Evolutionary conservation across 2,329 filamentous ascomycete genomes (phyloP).

Genomic region (Pyrenophora seminiperda): DNA sequence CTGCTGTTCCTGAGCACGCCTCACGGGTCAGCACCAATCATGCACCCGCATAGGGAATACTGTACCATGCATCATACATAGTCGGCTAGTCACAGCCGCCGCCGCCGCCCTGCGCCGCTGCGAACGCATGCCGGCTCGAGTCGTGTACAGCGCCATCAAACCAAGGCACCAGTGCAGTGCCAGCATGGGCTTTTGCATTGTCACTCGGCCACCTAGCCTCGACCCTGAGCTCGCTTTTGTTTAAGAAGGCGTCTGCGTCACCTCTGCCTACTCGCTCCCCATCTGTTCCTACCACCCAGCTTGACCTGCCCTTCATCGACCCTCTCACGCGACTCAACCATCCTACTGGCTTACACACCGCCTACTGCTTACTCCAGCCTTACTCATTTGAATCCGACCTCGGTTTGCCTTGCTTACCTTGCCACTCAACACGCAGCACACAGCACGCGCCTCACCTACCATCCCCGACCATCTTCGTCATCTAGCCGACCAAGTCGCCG

Average conservation of each 20-base stretch:
- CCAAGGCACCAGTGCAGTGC: constrained; percentile 13
- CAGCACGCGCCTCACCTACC: not conserved
- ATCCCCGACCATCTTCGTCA: constrained; percentile 14
- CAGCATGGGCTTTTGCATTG: constrained; percentile 10
- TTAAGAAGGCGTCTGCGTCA: constrained; percentile 29
- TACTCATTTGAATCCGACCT: not conserved
- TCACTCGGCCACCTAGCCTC: constrained; percentile 6
- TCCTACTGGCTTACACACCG: not conserved
- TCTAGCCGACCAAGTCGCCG: constrained; percentile 16
- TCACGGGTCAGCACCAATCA: not conserved
- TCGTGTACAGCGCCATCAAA: constrained; percentile 18
- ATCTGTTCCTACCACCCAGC: constrained; percentile 2
- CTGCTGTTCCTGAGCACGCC: not conserved
- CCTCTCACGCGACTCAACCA: not conserved
- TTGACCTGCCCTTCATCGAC: not conserved
- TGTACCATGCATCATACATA: constrained; percentile 11
- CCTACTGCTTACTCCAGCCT: not conserved
- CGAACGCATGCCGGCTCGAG: constrained; percentile 27
- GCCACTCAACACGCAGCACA: not conserved
- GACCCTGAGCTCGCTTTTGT: constrained; percentile 9
- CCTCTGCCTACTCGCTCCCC: constrained; percentile 5
- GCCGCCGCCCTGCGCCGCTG: constrained; percentile 16
- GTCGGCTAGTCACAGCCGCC: constrained; percentile 14
- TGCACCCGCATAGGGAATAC: constrained; percentile 13
- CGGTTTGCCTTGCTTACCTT: not conserved